Percentiles rank a stretch among this genome's conserved stretches.
Conservation (phyloP, 75 land plant species). For the Pinus albicaulis region DNA sequence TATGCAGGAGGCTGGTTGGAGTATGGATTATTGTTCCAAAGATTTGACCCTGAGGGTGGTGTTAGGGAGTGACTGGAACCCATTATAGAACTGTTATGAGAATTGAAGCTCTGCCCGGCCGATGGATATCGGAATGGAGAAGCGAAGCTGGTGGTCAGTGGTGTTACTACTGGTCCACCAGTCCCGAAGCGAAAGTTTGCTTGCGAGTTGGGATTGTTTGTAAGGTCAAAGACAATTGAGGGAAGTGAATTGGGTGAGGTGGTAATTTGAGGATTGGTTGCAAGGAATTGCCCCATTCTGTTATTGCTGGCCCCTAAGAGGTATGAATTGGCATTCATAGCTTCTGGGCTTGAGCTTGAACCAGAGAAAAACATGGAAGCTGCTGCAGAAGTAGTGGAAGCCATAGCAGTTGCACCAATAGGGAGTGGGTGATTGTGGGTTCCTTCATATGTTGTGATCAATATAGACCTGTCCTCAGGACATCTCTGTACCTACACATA, state of each 20-base stretch:
- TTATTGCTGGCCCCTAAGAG: conserved; percentile 7
- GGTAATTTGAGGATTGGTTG: conserved; percentile 27
- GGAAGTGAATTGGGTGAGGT: conserved; percentile 37
- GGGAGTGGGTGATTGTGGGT: conserved; percentile 89
- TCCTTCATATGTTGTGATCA: conserved; percentile 88
- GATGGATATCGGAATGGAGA: conserved; percentile 9
- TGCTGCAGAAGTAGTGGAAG: conserved; percentile 79
- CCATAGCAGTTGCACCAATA: conserved; percentile 84
- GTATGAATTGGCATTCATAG: conserved; percentile 4
- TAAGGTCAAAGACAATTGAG: conserved; percentile 77
- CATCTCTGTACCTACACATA: conserved; percentile 72
- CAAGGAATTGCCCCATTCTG: conserved; percentile 10
- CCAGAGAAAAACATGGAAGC: conserved; percentile 37
- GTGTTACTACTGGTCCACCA: too few relatives aligned
- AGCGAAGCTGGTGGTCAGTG: conserved; percentile 15
- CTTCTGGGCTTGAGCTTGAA: conserved; percentile 13
- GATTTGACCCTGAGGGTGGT: neutral
- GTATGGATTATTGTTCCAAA: neutral
- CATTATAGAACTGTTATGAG: neutral
- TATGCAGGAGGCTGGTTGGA: conserved; percentile 10
- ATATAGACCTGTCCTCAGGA: conserved; percentile 69
- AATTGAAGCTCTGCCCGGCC: neutral
- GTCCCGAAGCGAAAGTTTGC: neutral
- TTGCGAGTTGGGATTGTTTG: conserved; percentile 24
- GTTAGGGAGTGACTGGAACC: neutral